phyloP scores from a whole-genome alignment of 768 basidiomycete genomes.

The Postia placenta region DNA sequence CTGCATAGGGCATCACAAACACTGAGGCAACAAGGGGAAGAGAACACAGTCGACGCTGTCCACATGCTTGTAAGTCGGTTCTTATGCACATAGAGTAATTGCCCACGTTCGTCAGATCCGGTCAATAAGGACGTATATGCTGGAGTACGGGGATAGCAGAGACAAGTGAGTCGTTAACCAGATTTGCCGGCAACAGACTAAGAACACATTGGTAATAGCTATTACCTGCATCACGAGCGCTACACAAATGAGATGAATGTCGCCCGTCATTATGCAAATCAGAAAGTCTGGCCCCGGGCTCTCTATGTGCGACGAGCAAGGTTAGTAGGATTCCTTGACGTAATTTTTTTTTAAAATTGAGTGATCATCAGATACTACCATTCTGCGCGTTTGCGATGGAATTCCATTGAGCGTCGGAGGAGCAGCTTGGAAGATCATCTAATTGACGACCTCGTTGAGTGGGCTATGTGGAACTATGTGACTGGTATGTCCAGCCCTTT shows the following conservation, averaged over 20 bases:
- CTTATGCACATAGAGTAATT: background rate
- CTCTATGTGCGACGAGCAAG: constrained; percentile 62
- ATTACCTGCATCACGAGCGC: constrained; percentile 50
- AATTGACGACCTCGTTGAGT: constrained; percentile 67
- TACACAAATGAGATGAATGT: constrained; percentile 57
- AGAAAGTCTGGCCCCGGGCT: constrained; percentile 74
- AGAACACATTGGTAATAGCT: constrained; percentile 29
- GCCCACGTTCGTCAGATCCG: constrained; percentile 37
- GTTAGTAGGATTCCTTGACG: constrained; percentile 33
- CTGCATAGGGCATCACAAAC: constrained; percentile 66
- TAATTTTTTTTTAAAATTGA: too few species aligned
- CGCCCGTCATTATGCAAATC: constrained; percentile 61
- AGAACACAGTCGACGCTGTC: constrained; percentile 78
- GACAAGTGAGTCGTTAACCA: constrained; percentile 32
- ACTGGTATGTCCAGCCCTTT: constrained; percentile 24
- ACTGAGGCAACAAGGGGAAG: constrained; percentile 67
- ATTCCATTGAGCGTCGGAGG: constrained; percentile 61
- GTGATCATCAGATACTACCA: constrained; percentile 48
- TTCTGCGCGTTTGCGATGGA: constrained; percentile 64
- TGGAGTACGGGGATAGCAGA: constrained; percentile 70
- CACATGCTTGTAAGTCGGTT: constrained; percentile 54
- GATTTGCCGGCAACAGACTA: constrained; percentile 6
- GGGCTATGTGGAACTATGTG: constrained; percentile 76
- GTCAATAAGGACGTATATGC: constrained; percentile 64
- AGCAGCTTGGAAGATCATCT: constrained; percentile 53